A percentile compares a stretch with the other conserved stretches of the same genome.
Evolutionary conservation across 2,329 filamentous ascomycete species (phyloP).

Genomic region (Aspergillus jensenii): DNA sequence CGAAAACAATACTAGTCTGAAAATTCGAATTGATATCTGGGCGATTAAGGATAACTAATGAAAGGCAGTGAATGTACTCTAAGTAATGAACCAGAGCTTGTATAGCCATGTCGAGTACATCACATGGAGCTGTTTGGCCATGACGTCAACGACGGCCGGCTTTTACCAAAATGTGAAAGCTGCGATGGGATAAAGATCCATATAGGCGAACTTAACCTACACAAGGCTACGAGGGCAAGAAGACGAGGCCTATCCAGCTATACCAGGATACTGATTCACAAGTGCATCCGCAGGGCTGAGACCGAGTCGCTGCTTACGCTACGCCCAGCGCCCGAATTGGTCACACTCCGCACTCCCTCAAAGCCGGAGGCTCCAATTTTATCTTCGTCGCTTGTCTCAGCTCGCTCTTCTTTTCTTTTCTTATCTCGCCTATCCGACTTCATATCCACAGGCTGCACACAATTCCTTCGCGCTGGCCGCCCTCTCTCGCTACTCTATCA

Average conservation of each 20-base stretch:
- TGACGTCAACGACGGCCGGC: constrained; percentile 9
- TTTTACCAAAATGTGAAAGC: background rate
- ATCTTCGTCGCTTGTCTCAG: constrained; percentile 9
- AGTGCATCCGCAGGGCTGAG: background rate
- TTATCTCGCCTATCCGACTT: constrained; percentile 1
- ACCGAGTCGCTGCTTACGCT: background rate
- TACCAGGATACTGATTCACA: background rate
- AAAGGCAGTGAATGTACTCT: background rate
- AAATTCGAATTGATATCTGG: background rate
- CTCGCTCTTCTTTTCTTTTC: constrained; percentile 7
- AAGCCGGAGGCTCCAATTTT: constrained; percentile 15
- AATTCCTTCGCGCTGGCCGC: background rate
- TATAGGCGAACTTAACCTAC: background rate
- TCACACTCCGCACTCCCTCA: constrained; percentile 7
- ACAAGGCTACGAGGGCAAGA: background rate
- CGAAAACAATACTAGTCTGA: background rate
- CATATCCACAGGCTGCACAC: background rate
- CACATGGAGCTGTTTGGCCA: background rate
- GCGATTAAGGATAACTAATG: background rate
- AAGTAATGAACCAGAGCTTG: background rate
- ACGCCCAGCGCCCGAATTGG: constrained; percentile 9
- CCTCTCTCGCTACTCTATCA: background rate
- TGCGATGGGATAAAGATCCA: background rate
- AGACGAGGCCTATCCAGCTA: background rate
- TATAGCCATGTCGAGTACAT: background rate